Evolutionary conservation across 495 filamentous ascomycete species (phyloP).

Genomic region (Usnea hakonensis): DNA sequence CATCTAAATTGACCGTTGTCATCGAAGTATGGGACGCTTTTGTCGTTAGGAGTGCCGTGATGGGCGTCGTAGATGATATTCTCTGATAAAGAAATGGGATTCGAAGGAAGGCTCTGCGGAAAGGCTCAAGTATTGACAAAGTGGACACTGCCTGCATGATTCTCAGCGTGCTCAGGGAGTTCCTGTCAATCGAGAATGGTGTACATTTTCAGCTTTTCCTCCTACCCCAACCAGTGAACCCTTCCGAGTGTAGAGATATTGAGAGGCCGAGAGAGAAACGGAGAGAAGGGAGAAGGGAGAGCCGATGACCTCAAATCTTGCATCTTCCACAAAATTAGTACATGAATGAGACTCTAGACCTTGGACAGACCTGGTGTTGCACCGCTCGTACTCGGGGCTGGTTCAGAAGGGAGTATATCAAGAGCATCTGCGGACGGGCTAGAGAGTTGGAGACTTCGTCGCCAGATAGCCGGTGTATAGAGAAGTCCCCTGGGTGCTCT

Average conservation of each 20-base stretch:
- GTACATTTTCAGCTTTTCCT: constrained; percentile 83
- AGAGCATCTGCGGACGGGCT: constrained; percentile 5
- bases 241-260: constrained; percentile 81
- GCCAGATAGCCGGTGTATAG: background rate
- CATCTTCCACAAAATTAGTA: constrained; percentile 52
- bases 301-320: constrained; percentile 86
- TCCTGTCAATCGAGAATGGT: constrained; percentile 18
- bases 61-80: constrained; percentile 74
- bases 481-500: background rate
- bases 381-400: background rate
- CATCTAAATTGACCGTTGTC: constrained; percentile 78
- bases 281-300: constrained; percentile 86
- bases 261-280: constrained; percentile 83
- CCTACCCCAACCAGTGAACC: constrained; percentile 86
- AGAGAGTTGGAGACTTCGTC: constrained; percentile 13
- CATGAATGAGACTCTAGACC: background rate
- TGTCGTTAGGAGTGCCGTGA: constrained; percentile 78
- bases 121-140: constrained; percentile 76
- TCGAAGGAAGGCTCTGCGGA: constrained; percentile 65
- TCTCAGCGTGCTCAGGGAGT: background rate
- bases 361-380: constrained; percentile 21
- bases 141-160: constrained; percentile 62
- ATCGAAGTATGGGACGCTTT: constrained; percentile 80
- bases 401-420: constrained; percentile 2
- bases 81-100: constrained; percentile 93